Percentiles rank a stretch among this genome's conserved stretches.
Conservation (phyloP, 805 yeast genomes). For the Ogataea nonfermentans region DNA sequence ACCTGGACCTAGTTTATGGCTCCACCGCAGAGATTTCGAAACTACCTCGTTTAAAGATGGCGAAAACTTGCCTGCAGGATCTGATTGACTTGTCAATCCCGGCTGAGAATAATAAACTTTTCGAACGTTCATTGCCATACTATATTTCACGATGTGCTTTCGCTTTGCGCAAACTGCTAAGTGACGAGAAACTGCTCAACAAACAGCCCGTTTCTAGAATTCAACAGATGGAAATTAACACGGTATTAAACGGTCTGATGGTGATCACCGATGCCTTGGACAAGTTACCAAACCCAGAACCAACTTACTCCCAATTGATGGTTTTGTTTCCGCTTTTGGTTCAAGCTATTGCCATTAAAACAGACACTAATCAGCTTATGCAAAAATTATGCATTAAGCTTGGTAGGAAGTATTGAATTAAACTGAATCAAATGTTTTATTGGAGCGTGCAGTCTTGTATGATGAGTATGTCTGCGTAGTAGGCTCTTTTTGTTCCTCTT, state of each 20-base stretch:
- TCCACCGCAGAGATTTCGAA: conserved; percentile 51
- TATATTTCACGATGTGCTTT: conserved; percentile 59
- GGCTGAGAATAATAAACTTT: conserved; percentile 20
- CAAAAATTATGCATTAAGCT: conserved; percentile 19
- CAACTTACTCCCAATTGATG: conserved; percentile 8
- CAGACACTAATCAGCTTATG: conserved; percentile 12
- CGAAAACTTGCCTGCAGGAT: conserved; percentile 57
- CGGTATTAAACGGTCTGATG: conserved; percentile 44
- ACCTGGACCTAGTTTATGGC: conserved; percentile 56
- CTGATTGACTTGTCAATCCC: conserved; percentile 42
- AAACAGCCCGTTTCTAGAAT: conserved; percentile 64
- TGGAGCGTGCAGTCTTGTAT: conserved; percentile 16
- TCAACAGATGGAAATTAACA: conserved; percentile 60
- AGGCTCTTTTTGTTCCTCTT: conserved; percentile 6
- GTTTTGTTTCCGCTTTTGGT: conserved; percentile 26
- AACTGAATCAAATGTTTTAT: background rate
- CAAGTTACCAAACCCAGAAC: background rate
- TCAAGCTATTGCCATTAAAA: conserved; percentile 19
- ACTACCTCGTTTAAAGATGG: conserved; percentile 45
- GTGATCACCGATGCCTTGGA: conserved; percentile 11
- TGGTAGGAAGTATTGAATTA: conserved; percentile 5
- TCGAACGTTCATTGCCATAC: conserved; percentile 40
- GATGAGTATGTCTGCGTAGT: conserved; percentile 15
- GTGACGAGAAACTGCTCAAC: conserved; percentile 59
- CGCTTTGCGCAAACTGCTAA: conserved; percentile 59